Evolutionary conservation across 2,329 filamentous ascomycete species (phyloP), one percentile per base, ranked within the genome.

Genomic region (Xylaria sp.): DNA sequence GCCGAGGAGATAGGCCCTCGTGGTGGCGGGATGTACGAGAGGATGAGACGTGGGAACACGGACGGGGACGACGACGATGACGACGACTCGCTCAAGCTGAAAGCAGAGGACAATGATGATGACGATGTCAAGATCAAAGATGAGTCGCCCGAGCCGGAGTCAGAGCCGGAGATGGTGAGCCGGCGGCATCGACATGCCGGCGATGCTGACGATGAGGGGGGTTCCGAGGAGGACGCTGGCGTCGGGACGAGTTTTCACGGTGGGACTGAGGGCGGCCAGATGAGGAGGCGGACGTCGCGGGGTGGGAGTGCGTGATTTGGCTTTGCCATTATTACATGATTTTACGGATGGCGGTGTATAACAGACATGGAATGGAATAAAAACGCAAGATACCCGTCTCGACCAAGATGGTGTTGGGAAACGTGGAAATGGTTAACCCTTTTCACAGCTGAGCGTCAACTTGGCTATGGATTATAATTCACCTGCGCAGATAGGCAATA

Each of bases 201-300:
- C 6, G 74, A 74, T 60, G 75, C 74, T 6, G 76, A 77, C n/a
- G 75, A 78, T 11, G 76, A 77, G 58, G 74, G 73, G 17, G 75
- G 74, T 15, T 74, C 63, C 2, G 74, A 75, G 71, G 70, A 56
- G 57, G 73, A 68, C n/a, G 57, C 68, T 31, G 71, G 69, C 2
- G 57, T 65, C 6, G 71, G 74, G 1, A 70, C 72, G 11, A 68
- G 75, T 23, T 76, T 71, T 23, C 53, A 68, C 46, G 71, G 68
- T 42, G 66, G 68, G 46, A 68, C 4, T 1, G 40, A 68, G 48
- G 67, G 66, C 1, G 72, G 69, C 0, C 49, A 71, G 28, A 28
- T 73, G 20, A 72, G 76, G 40, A 74, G 71, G 58, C 69, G 74
- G 17, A 59, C 68, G 4, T 76, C 75, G 17, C 53, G 73, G 49